These are phyloP conservation scores for Euptelea pleiosperma DNA, from an alignment of 164 flowering plant species.

Conservation along the genomic window DNA sequence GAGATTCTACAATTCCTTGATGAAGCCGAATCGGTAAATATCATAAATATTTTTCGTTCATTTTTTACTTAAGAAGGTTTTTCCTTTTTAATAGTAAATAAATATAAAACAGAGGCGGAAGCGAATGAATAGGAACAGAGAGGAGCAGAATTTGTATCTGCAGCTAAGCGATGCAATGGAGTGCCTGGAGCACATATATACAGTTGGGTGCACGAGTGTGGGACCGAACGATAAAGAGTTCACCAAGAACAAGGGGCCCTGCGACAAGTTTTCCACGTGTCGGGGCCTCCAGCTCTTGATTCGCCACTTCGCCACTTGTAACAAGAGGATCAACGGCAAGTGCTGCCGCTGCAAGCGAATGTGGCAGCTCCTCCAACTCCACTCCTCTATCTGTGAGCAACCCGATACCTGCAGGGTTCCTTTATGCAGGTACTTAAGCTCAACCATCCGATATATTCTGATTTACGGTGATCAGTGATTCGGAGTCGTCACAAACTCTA, in stretches of 20 bases:
- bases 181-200: slow-evolving; percentile 81
- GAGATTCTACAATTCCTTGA: slow-evolving; percentile 78
- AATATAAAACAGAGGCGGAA: slow-evolving; percentile 49
- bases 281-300: slow-evolving; percentile 69
- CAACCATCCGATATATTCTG: not conserved
- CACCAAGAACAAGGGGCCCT: slow-evolving; percentile 39
- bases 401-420: slow-evolving; percentile 74
- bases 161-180: slow-evolving; percentile 94
- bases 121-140: slow-evolving; percentile 35
- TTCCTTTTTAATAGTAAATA: not conserved
- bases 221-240: slow-evolving; percentile 66
- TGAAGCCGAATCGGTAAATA: slow-evolving; percentile 65
- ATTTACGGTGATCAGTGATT: too few relatives aligned
- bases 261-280: slow-evolving; percentile 65
- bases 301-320: slow-evolving; percentile 70
- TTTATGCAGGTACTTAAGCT: slow-evolving; percentile 70
- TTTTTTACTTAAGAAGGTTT: not conserved
- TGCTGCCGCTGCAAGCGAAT: slow-evolving; percentile 84
- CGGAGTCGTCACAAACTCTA: too few relatives aligned
- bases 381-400: slow-evolving; percentile 75
- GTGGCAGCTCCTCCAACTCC: slow-evolving; percentile 91
- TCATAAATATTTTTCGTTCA: not conserved
- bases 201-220: slow-evolving; percentile 80
- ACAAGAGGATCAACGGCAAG: slow-evolving; percentile 61
- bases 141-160: slow-evolving; percentile 53